A percentile compares a stretch with the other conserved stretches of the same genome.
Conservation (phyloP, 2,329 filamentous ascomycete species). For the Ophiostoma sp. region DNA sequence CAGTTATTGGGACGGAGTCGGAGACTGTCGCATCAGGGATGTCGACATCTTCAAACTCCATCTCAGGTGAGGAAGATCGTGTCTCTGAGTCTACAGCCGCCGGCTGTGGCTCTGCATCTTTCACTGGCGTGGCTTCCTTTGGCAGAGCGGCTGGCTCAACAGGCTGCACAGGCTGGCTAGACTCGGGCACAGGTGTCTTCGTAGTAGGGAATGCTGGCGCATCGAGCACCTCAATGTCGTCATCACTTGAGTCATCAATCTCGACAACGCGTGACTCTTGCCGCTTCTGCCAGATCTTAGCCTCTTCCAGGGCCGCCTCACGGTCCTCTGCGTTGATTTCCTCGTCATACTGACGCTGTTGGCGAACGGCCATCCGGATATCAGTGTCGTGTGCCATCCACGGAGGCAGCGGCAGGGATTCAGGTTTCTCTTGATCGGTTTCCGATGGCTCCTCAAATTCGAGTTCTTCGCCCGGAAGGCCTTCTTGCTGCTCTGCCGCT, state of each 20-base stretch:
- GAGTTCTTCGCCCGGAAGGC: neutral
- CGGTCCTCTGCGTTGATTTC: constrained; percentile 61
- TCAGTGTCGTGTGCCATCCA: constrained; percentile 66
- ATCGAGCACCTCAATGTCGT: constrained; percentile 55
- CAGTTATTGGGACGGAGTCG: neutral
- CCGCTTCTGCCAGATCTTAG: constrained; percentile 42
- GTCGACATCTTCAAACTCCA: constrained; percentile 38
- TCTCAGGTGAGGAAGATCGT: constrained; percentile 29
- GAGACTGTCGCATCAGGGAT: constrained; percentile 19
- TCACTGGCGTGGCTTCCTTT: neutral
- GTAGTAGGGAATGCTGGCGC: constrained; percentile 34
- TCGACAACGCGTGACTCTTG: constrained; percentile 44
- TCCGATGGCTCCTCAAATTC: constrained; percentile 47
- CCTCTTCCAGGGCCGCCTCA: constrained; percentile 51
- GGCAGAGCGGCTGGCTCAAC: neutral
- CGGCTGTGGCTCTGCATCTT: neutral
- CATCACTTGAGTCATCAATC: constrained; percentile 54
- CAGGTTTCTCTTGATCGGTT: constrained; percentile 13
- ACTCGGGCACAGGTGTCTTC: neutral
- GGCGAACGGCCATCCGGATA: constrained; percentile 57
- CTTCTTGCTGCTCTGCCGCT: constrained; percentile 27
- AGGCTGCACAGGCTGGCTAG: neutral
- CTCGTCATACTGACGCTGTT: constrained; percentile 51
- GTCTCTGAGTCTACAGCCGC: neutral
- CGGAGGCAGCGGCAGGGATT: constrained; percentile 61